Base-by-base conservation (phyloP, 2,329 filamentous ascomycete genomes). In the Talaromyces sp. region DNA sequence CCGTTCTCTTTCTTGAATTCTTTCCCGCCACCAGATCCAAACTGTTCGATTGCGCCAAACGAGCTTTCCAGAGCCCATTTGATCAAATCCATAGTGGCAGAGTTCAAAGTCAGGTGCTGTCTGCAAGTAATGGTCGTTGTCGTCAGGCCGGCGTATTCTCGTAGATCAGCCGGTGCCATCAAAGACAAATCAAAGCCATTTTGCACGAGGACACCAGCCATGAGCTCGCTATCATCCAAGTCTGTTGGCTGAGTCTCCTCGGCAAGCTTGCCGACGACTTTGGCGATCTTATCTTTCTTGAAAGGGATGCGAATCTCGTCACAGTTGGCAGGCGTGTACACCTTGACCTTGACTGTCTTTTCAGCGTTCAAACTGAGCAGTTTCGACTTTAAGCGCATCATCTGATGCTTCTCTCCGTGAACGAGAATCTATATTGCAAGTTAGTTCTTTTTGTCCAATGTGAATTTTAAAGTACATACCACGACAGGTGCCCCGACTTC, bases 161-260 rank as follows among this genome's bases (percentile, higher is more conserved):
- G 88, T 35, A 99, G 81, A 72, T 99, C 94, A 68, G 97, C 94
- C 0, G 94, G 92, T 0, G 92, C 92, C 93, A 99, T 97, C 35
- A 99, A 81, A 0, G 90, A 95, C 71, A 99, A 85, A 74, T 97
- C 96, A 75, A 99, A 97, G 73, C 97, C 94, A 72, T 96, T 97
- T 67, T 97, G 93, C 8, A 99, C 92, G 17, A 99, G 82, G 0
- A 99, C 94, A 29, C 94, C 94, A 0, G 88, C 90, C 67, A 99
- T 85, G 50, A 97, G 80, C 59, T 84, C 80, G 6, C 78, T 73
- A n/a, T 81, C 77, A 38, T 75, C 73, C 59, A 75, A 60, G 29
- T 74, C 69, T 14, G 74, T 71, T 17, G 90, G 89, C 2, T 90
- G 90, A 2, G 88, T 83, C 54, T 93, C 87, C 32, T 91, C 85